Base-by-base conservation (phyloP, 164 flowering plant genomes). In the Annona cherimola region DNA sequence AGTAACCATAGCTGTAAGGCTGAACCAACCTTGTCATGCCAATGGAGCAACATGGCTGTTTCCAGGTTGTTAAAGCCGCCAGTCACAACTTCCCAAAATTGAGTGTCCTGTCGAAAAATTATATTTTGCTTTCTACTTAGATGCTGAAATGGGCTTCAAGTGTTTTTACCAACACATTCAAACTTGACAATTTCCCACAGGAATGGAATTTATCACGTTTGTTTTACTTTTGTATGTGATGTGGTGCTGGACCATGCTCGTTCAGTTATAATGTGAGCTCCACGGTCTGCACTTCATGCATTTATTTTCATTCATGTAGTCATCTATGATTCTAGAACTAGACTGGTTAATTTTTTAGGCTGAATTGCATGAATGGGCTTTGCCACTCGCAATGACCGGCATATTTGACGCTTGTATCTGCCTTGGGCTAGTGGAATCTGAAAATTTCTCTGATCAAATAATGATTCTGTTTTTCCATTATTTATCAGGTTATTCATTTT, bases 401-500 rank as follows among this genome's bases (percentile, higher is more conserved):
- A 50, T 26, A 26, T 26, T 26, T 26, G 35, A 26, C 1, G 35
- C 57, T 50, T 16, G 57, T 1, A 50, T 50, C 18, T 16, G 14
- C 57, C 2, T 50, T 12, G 57, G 57, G 57, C 9, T 11, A 50
- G 9, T 50, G 14, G 57, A 16, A 50, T 50, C 14, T 50, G 57
- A 50, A 5, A 11, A 50, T 16, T 16, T 50, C 14, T 50, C 57
- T 50, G 9, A 50, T 50, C 14, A 16, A 8, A 16, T 50, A 44
- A 4, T 69, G 9, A 61, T 73, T 61, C 69, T 43, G 50, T 69
- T 55, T 42, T 62, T 42, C 16, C 67, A 54, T 73, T 7, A 45
- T 69, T 61, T 75, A 68, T 14, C 84, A 96, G 98, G 94, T 93
- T 75, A 69, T 96, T 76, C 91, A 85, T 82, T 93, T 96, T 83